Evolutionary conservation across 2,329 filamentous ascomycete species (phyloP), one percentile per base, ranked within the genome.

Genomic region (Aspergillus niger): DNA sequence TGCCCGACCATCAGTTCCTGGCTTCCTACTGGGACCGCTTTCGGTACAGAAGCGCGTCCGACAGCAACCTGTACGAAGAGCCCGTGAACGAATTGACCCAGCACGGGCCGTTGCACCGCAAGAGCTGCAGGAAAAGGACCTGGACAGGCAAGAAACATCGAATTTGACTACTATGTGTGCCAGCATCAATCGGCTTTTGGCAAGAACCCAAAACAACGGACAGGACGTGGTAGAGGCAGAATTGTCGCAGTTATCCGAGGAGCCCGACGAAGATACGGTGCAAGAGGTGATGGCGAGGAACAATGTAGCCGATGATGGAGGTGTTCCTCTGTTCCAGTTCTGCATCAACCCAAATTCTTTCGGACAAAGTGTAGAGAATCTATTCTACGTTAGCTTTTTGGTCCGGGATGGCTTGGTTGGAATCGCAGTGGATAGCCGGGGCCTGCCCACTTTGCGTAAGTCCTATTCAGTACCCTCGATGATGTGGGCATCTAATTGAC

Each of bases 301-400:
- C 68, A 85, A 88, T 2, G 79, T 97, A 13, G 84, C 87, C 11
- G 81, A 83, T 17, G 87, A 87, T 2, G 88, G 88, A 1, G 91
- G 91, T 15, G 85, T 97, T 3, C 87, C 91, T 53, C 78, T 97
- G 11, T 89, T 97, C 74, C 87, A 90, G 55, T 98, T 97, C 67
- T 91, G 92, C 43, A 85, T 98, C 65, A 97, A 99, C 68, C 95
- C 95, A 0, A 81, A 81, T 41, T 96, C 92, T 0, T 99, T 98
- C 70, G 91, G 91, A 0, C 95, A 99, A 76, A 97, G 92, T 0
- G 88, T 99, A 6, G 95, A 99, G 74, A 99, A 99, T 69, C 82
- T 99, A 69, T 99, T 99, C 76, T 98, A 98, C 74, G 86, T 97
- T 67, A 96, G 91, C 73, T 99, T 99, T 72, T 79, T 99, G 62